Evolutionary conservation across 306 rosid genomes (phyloP), one percentile per base, ranked within the genome.

Genomic region (Ochetophila trinervis): DNA sequence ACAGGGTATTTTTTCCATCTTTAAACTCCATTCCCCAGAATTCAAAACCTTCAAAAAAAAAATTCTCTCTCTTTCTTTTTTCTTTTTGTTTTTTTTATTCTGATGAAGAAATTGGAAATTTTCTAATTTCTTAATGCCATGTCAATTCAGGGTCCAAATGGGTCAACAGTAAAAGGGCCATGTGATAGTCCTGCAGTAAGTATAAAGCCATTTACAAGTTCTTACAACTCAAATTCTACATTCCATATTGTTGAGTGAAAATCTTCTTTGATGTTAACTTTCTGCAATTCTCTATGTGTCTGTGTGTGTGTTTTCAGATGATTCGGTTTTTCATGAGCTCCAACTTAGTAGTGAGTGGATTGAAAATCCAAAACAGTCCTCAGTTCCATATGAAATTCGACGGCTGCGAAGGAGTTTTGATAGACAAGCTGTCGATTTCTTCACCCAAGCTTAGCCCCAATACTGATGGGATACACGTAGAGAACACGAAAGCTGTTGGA

Each of bases 381-480:
- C 66, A 70, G 78, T 87, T 93, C 78, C 99, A 93, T 71, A 82
- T 93, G 82, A 93, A 86, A 72, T 90, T 93, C 14, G 94, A 93
- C 30, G 99, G 97, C 11, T 93, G 97, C 56, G 82, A 90, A 80
- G 97, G 90, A 66, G 96, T 93, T 22, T 60, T 71, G 2, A 88
- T 93, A 13, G 84, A 93, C 2, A 60, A 70, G 75, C 49, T 93
- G 57, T 82, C 82, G 13, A 88, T 93, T 69, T 90, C 91, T 62
- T 85, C 99, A 0, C 99, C 99, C 0, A 86, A 88, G 75, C 96
- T 93, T 9, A 93, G 99, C 73, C 99, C 99, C 23, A 93, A 93
- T 56, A 93, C 96, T 3, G 99, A 93, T 73, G 99, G 99, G 61
- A 90, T 93, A 55, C 99, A 93, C 80, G 57, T 93, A 9, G 96